Conservation (phyloP, 2,329 filamentous ascomycete genomes). For the Calonectria multiphialidica region DNA sequence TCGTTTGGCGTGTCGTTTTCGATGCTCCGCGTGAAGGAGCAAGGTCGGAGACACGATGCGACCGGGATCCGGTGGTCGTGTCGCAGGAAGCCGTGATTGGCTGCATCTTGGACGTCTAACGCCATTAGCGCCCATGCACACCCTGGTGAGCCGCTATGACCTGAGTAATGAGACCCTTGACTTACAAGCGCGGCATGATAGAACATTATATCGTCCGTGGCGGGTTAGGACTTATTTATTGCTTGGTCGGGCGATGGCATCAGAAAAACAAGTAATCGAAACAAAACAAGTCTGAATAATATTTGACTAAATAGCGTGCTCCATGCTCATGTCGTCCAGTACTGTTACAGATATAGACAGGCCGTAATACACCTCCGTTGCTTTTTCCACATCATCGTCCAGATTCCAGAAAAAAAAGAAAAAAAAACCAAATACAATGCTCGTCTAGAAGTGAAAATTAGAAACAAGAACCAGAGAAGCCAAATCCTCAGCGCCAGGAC, state of each 20-base stretch:
- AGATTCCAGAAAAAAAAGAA: slow-evolving; percentile 10
- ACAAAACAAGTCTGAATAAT: slow-evolving; percentile 1
- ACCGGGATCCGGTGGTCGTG: slow-evolving; percentile 38
- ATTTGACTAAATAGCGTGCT: slow-evolving; percentile 8
- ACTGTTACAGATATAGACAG: slow-evolving; percentile 25
- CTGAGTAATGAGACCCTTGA: background rate
- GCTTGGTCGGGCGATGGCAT: background rate
- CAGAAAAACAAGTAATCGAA: background rate
- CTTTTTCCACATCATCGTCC: slow-evolving; percentile 19
- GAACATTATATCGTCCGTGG: background rate
- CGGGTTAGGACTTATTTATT: background rate
- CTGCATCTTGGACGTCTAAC: slow-evolving; percentile 18
- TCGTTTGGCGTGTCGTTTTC: slow-evolving; percentile 29
- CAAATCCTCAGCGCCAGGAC: slow-evolving; percentile 35
- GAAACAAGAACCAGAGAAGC: slow-evolving; percentile 20
- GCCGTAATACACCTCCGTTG: slow-evolving; percentile 15
- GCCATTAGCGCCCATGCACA: slow-evolving; percentile 12
- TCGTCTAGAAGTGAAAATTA: slow-evolving; percentile 22
- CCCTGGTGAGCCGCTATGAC: background rate
- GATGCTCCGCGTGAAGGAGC: slow-evolving; percentile 31
- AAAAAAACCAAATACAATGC: slow-evolving; percentile 18
- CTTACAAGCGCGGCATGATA: background rate
- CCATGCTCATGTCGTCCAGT: slow-evolving; percentile 9
- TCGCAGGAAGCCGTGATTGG: slow-evolving; percentile 40
- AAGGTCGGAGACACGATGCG: slow-evolving; percentile 37